Conservation (phyloP, 2,329 filamentous ascomycete genomes). For the Massarina eburnea region DNA sequence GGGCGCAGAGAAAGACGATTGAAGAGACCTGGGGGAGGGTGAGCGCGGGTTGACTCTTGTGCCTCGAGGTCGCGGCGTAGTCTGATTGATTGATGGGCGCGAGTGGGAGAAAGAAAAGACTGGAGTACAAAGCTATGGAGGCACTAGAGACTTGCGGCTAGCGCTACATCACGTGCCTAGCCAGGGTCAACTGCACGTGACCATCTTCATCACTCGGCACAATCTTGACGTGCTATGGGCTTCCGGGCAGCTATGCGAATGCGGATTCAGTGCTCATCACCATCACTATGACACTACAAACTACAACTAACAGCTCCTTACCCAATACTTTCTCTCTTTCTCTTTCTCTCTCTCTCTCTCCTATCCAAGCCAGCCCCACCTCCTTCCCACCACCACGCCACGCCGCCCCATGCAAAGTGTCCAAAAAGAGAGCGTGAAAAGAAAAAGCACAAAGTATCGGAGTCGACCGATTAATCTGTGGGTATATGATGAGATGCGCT, state of each 20-base stretch:
- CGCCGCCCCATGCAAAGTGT: constrained; percentile 15
- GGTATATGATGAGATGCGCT: constrained; percentile 28
- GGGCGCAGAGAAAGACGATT: not conserved
- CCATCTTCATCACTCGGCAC: too few relatives aligned
- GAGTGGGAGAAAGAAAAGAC: not conserved
- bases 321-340: not conserved
- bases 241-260: not conserved
- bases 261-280: not conserved
- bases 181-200: not conserved
- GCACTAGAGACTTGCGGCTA: not conserved
- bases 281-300: constrained; percentile 1
- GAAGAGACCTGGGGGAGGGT: not conserved
- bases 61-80: not conserved
- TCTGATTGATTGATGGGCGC: not conserved
- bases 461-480: constrained; percentile 16
- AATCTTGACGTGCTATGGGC: not conserved
- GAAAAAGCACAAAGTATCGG: constrained; percentile 10
- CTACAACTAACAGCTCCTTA: not conserved
- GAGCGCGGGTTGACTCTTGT: not conserved
- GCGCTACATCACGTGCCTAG: not conserved
- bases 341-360: too few relatives aligned
- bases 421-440: constrained; percentile 7
- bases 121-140: not conserved
- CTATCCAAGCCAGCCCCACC: not conserved
- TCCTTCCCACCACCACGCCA: not conserved